Evolutionary conservation across 495 filamentous ascomycete species (phyloP).

Genomic region (Patellaria atrata): DNA sequence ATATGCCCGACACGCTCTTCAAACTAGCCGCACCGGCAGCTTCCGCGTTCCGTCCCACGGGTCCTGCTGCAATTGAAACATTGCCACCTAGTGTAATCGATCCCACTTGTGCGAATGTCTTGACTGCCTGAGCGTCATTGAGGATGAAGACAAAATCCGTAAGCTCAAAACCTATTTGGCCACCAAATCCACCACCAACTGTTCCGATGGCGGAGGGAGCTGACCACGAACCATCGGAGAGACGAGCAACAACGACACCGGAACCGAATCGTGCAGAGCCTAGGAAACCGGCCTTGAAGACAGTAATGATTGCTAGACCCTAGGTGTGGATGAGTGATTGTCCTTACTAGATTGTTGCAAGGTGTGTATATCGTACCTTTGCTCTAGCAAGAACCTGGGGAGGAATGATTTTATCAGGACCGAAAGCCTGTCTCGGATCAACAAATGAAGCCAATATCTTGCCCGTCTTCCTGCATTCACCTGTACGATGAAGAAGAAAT

Average conservation of each 20-base stretch:
- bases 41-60: conserved; percentile 87
- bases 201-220: conserved; percentile 86
- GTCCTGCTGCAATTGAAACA: conserved; percentile 88
- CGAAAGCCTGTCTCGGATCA: conserved; percentile 86
- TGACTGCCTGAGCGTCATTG: conserved; percentile 82
- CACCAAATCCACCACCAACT: conserved; percentile 84
- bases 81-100: conserved; percentile 89
- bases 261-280: conserved; percentile 86
- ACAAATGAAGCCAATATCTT: conserved; percentile 93
- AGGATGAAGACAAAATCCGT: conserved; percentile 99
- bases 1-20: conserved; percentile 78
- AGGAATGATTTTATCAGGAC: conserved; percentile 94
- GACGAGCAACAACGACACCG: conserved; percentile 81
- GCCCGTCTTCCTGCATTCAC: conserved; percentile 34
- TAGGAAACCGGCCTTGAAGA: conserved; percentile 91
- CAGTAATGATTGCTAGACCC: conserved; percentile 90
- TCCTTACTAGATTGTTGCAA: too few relatives aligned
- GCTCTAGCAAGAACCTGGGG: conserved; percentile 78
- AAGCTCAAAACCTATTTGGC: conserved; percentile 93
- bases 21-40: conserved; percentile 88
- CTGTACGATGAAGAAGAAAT: conserved; percentile 13
- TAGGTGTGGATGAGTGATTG: conserved; percentile 24
- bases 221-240: conserved; percentile 86
- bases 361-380: conserved; percentile 47
- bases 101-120: conserved; percentile 86